phyloP scores from a whole-genome alignment of 768 basidiomycete species.

The Boletus subparvulus region DNA sequence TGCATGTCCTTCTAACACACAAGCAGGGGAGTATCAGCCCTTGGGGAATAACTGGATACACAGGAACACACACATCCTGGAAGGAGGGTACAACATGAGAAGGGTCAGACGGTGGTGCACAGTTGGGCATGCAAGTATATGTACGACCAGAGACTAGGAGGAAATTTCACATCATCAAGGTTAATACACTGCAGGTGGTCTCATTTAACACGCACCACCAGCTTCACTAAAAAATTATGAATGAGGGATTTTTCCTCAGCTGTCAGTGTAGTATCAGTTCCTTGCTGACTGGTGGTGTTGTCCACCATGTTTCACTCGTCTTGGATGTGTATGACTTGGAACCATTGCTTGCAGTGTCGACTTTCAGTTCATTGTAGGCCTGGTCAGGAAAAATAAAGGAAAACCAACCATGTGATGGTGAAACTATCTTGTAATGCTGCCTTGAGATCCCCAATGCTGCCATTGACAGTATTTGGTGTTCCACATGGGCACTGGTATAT shows the following conservation, averaged over 20 bases:
- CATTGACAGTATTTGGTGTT: background rate
- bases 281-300: background rate
- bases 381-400: background rate
- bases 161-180: background rate
- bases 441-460: background rate
- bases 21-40: too few relatives aligned
- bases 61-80: too few relatives aligned
- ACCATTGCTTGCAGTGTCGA: slow-evolving; percentile 1
- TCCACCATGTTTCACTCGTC: background rate
- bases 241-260: background rate
- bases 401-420: slow-evolving; percentile 1
- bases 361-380: background rate
- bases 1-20: too few relatives aligned
- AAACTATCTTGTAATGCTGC: background rate
- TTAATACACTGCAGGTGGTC: background rate
- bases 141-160: too few relatives aligned
- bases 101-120: too few relatives aligned
- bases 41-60: too few relatives aligned
- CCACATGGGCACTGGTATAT: too few relatives aligned
- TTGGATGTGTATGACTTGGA: background rate
- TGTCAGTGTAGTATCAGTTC: rapidly evolving
- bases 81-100: too few relatives aligned
- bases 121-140: too few relatives aligned
- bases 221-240: slow-evolving; percentile 1
- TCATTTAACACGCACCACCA: background rate